A percentile compares a stretch with the other conserved stretches of the same genome.
These are phyloP conservation scores for Sporobolomyces roseus DNA, from an alignment of 768 basidiomycete genomes.

Conservation along the genomic window DNA sequence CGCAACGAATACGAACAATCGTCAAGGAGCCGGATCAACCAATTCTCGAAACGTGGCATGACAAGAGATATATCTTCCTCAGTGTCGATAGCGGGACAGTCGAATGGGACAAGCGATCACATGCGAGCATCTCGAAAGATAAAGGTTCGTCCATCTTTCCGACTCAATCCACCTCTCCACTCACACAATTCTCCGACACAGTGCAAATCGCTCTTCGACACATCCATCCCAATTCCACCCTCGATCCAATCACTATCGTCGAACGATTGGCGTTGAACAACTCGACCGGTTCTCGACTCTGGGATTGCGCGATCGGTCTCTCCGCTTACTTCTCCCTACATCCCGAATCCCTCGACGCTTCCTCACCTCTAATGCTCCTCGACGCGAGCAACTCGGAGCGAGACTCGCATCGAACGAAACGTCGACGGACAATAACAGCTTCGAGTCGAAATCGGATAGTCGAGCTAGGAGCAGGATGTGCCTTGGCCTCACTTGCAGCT, in stretches of 20 bases:
- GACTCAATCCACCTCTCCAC: not conserved
- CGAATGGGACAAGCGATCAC: not conserved
- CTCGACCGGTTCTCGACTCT: slow-evolving; percentile 39
- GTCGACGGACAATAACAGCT: slow-evolving; percentile 12
- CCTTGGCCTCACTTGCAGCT: slow-evolving; percentile 21
- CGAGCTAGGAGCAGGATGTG: slow-evolving; percentile 44
- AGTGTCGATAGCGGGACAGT: slow-evolving; percentile 22
- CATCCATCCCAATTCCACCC: not conserved
- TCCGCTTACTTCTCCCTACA: slow-evolving; percentile 26
- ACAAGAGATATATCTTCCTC: slow-evolving; percentile 15
- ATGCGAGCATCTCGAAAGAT: slow-evolving; percentile 15
- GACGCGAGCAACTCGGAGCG: too few species aligned
- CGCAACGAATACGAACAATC: not conserved
- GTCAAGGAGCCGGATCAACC: slow-evolving; percentile 8
- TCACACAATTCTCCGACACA: not conserved
- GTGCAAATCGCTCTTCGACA: slow-evolving; percentile 23
- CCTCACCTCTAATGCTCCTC: not conserved
- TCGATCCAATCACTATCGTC: slow-evolving; percentile 22
- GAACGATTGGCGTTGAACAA: slow-evolving; percentile 39
- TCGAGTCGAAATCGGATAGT: not conserved
- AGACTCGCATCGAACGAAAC: not conserved
- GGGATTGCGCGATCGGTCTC: slow-evolving; percentile 40
- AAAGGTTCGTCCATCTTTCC: not conserved
- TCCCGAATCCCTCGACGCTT: slow-evolving; percentile 4
- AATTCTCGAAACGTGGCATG: slow-evolving; percentile 19